Evolutionary conservation across 768 basidiomycete genomes (phyloP).

Genomic region (Panellus pusillus): DNA sequence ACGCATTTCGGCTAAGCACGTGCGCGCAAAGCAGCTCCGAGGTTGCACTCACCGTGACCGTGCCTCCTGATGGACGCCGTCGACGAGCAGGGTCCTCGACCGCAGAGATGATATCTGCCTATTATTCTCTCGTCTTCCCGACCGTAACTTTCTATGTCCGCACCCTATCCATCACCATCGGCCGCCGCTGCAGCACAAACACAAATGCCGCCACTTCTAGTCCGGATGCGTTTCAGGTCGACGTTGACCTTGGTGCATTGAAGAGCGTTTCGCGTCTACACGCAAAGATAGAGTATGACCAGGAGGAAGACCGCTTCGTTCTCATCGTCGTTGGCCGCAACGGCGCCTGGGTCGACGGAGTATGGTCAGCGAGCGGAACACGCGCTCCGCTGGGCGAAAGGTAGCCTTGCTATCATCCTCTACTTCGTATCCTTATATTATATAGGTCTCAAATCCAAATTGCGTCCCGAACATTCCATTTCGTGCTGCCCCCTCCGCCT

Average conservation of each 20-base stretch:
- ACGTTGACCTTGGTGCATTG: slow-evolving; percentile 91
- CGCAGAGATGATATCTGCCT: slow-evolving; percentile 83
- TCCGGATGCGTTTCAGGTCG: slow-evolving; percentile 59
- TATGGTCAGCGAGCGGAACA: slow-evolving; percentile 90
- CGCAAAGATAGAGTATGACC: slow-evolving; percentile 93
- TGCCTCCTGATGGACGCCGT: slow-evolving; percentile 7
- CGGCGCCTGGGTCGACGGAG: slow-evolving; percentile 96
- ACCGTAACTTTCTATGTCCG: slow-evolving; percentile 97
- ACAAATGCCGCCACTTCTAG: slow-evolving; percentile 52
- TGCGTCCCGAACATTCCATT: slow-evolving; percentile 94
- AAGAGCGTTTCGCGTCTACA: slow-evolving; percentile 98
- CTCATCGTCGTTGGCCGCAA: slow-evolving; percentile 94
- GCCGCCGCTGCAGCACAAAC: slow-evolving; percentile 75
- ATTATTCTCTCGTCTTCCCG: slow-evolving; percentile 92
- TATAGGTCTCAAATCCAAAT: slow-evolving; percentile 93
- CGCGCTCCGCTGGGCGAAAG: slow-evolving; percentile 83
- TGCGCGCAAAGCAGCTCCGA: not conserved
- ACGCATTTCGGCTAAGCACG: slow-evolving; percentile 1
- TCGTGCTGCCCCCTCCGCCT: slow-evolving; percentile 88
- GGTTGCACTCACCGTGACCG: not conserved
- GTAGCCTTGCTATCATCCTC: slow-evolving; percentile 39
- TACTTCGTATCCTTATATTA: slow-evolving; percentile 14
- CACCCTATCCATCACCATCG: slow-evolving; percentile 92
- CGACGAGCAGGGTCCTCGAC: slow-evolving; percentile 32
- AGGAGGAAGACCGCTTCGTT: slow-evolving; percentile 84